Conservation (phyloP, 2,329 filamentous ascomycete genomes). For the Didymella exigua region DNA sequence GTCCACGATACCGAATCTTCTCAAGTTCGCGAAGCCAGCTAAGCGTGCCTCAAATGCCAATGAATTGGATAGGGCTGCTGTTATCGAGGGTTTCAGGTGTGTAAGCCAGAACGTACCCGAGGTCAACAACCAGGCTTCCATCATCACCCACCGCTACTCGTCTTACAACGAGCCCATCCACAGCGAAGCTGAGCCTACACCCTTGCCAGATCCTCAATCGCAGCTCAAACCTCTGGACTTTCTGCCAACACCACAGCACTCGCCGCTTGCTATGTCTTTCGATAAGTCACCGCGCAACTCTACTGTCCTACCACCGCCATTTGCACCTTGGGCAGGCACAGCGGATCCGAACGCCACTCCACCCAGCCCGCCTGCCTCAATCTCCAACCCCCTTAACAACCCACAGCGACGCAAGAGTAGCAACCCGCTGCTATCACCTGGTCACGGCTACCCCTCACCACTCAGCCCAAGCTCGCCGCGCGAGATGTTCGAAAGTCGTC, state of each 20-base stretch:
- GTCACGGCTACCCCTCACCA: conserved; percentile 1
- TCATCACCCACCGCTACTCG: conserved; percentile 18
- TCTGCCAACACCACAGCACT: conserved; percentile 32
- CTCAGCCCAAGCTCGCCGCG: conserved; percentile 9
- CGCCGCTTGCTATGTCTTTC: conserved; percentile 24
- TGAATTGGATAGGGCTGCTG: conserved; percentile 6
- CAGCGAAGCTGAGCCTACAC: conserved; percentile 1
- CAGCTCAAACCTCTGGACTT: conserved; percentile 19
- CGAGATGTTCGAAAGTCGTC: conserved; percentile 17
- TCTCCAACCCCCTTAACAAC: conserved; percentile 10
- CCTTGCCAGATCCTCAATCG: conserved; percentile 11
- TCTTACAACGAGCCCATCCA: neutral
- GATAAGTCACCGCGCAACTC: conserved; percentile 17
- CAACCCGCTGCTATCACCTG: conserved; percentile 6
- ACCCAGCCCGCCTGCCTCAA: conserved; percentile 26
- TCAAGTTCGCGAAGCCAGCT: conserved; percentile 25
- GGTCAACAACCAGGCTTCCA: conserved; percentile 14
- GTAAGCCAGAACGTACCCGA: conserved; percentile 24
- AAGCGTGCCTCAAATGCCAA: conserved; percentile 15
- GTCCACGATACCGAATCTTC: conserved; percentile 31
- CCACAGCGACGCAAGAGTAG: conserved; percentile 18
- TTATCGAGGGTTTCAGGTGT: conserved; percentile 14
- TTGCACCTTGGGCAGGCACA: conserved; percentile 30
- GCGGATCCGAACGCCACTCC: conserved; percentile 9
- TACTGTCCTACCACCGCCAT: conserved; percentile 26